These are phyloP conservation scores for Mariannaea sp. DNA, from an alignment of 2,329 filamentous ascomycete genomes.

Conservation along the genomic window DNA sequence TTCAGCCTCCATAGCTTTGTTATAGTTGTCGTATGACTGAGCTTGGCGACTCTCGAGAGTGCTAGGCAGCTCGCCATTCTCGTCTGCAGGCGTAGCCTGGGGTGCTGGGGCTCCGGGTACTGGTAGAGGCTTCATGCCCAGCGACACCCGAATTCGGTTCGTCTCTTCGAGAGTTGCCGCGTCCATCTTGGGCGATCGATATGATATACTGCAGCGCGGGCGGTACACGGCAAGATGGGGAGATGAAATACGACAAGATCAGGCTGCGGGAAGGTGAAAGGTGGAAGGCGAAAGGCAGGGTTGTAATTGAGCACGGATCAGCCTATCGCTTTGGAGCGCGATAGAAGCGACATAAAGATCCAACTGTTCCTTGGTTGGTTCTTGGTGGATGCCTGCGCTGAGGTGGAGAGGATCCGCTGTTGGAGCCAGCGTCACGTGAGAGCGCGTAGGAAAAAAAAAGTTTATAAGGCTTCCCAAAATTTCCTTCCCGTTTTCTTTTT, in stretches of 20 bases:
- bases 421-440: constrained; percentile 20
- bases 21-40: constrained; percentile 74
- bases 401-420: constrained; percentile 12
- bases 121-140: constrained; percentile 88
- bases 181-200: constrained; percentile 53
- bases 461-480: constrained; percentile 39
- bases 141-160: constrained; percentile 85
- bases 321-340: constrained; percentile 13
- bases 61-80: constrained; percentile 72
- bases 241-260: background rate
- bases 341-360: background rate
- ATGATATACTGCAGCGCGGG: constrained; percentile 4
- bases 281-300: constrained; percentile 14
- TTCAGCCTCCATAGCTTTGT: constrained; percentile 69
- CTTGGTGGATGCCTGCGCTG: constrained; percentile 2
- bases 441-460: constrained; percentile 19
- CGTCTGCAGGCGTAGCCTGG: constrained; percentile 59
- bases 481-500: constrained; percentile 44
- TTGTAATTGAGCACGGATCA: constrained; percentile 31
- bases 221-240: background rate
- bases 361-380: no score
- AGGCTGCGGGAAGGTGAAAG: background rate
- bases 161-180: constrained; percentile 86
- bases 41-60: constrained; percentile 83
- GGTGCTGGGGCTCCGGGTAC: constrained; percentile 69